Evolutionary conservation across 2,329 filamentous ascomycete species (phyloP).

Genomic region (Fusarium sp.): DNA sequence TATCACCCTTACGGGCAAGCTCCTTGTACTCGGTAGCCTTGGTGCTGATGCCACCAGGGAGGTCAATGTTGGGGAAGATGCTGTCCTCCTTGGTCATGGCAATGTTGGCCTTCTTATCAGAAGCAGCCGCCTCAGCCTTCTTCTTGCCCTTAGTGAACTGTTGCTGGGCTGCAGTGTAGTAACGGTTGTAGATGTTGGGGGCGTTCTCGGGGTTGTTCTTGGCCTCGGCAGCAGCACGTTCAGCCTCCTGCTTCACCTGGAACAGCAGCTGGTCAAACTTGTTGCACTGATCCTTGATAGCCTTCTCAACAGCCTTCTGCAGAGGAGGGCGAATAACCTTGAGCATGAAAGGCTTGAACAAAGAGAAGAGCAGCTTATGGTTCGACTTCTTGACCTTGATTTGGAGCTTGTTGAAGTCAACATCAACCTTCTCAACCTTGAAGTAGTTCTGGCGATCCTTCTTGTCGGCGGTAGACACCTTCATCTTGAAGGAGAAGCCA

Average conservation of each 20-base stretch:
- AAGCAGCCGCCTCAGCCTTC: constrained; percentile 71
- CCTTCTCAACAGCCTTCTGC: constrained; percentile 88
- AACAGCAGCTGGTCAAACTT: constrained; percentile 79
- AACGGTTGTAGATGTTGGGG: constrained; percentile 87
- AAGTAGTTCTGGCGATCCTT: constrained; percentile 85
- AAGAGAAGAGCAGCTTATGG: constrained; percentile 87
- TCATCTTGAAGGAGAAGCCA: constrained; percentile 92
- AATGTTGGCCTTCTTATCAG: constrained; percentile 74
- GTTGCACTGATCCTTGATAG: constrained; percentile 84
- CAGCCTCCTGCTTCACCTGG: constrained; percentile 84
- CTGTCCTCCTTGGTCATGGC: constrained; percentile 79
- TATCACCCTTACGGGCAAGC: constrained; percentile 85
- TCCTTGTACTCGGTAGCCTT: constrained; percentile 96
- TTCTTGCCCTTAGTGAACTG: constrained; percentile 79
- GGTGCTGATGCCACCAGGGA: constrained; percentile 85
- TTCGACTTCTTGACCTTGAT: constrained; percentile 95
- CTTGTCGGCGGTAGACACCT: constrained; percentile 82
- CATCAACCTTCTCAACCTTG: constrained; percentile 90
- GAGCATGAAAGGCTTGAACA: constrained; percentile 89
- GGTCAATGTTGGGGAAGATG: constrained; percentile 85
- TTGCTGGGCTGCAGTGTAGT: constrained; percentile 79
- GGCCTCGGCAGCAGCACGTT: constrained; percentile 72
- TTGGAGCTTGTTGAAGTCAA: constrained; percentile 82
- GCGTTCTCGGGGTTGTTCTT: constrained; percentile 73
- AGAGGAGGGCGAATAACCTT: constrained; percentile 85